These are phyloP conservation scores for Fomitopsis serialis DNA, from an alignment of 768 basidiomycete species.

Conservation along the genomic window DNA sequence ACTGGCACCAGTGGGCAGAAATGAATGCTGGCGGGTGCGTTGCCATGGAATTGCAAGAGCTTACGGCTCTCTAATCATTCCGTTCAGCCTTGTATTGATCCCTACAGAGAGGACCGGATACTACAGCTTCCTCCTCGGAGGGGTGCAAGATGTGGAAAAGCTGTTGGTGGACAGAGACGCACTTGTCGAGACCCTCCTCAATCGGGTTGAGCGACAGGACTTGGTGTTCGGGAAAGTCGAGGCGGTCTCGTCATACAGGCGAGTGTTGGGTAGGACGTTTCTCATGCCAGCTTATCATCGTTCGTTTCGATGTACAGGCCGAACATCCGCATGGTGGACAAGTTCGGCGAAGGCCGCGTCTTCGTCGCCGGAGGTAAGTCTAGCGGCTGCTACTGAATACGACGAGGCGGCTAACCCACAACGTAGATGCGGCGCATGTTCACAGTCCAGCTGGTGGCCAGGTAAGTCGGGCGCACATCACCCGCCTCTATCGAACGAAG, in stretches of 20 bases:
- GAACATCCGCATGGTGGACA: slow-evolving; percentile 44
- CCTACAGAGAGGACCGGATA: background rate
- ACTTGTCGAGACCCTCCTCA: background rate
- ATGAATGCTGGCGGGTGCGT: background rate
- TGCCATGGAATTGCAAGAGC: background rate
- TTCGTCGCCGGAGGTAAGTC: slow-evolving; percentile 42
- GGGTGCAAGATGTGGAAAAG: background rate
- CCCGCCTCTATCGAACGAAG: background rate
- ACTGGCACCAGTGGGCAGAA: background rate
- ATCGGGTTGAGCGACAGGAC: background rate
- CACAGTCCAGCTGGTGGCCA: slow-evolving; percentile 39
- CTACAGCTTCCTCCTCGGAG: background rate
- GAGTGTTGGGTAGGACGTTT: too few species aligned
- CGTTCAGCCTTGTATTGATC: background rate
- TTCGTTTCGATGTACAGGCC: slow-evolving; percentile 25
- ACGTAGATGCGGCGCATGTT: slow-evolving; percentile 43
- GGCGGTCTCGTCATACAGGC: too few species aligned
- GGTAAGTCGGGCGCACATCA: background rate
- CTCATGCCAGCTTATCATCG: too few species aligned
- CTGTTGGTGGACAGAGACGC: background rate
- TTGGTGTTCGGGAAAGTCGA: background rate
- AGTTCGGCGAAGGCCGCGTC: slow-evolving; percentile 34
- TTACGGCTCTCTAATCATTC: background rate
- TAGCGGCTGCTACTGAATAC: background rate
- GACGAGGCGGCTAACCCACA: too few species aligned